These are phyloP conservation scores for Tulasnella sp. DNA, from an alignment of 768 basidiomycete genomes.

Conservation along the genomic window DNA sequence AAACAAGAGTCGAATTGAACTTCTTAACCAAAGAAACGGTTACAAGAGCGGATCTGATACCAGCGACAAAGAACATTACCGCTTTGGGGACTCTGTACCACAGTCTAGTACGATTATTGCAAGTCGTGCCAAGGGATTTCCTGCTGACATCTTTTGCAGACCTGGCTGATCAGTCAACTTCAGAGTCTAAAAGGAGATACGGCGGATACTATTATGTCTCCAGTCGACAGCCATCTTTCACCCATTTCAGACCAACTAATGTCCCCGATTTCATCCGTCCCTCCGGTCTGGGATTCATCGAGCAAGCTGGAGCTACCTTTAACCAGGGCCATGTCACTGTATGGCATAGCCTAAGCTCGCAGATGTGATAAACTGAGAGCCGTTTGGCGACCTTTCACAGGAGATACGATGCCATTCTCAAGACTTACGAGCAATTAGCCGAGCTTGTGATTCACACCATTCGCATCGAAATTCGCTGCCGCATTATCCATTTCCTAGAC, in stretches of 20 bases:
- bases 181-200: slow-evolving; percentile 50
- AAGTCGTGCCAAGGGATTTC: neutral
- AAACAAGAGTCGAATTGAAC: slow-evolving; percentile 66
- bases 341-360: slow-evolving; percentile 23
- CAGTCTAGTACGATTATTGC: slow-evolving; percentile 55
- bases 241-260: slow-evolving; percentile 34
- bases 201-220: slow-evolving; percentile 30
- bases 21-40: slow-evolving; percentile 47
- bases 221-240: slow-evolving; percentile 25
- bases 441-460: slow-evolving; percentile 80
- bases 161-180: slow-evolving; percentile 75
- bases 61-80: slow-evolving; percentile 58
- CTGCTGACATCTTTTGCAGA: slow-evolving; percentile 32
- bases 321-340: slow-evolving; percentile 85
- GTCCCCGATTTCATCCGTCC: slow-evolving; percentile 34
- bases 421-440: slow-evolving; percentile 83
- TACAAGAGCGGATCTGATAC: slow-evolving; percentile 51
- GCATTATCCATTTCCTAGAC: slow-evolving; percentile 68
- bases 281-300: slow-evolving; percentile 31
- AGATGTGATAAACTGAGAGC: neutral
- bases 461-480: slow-evolving; percentile 77
- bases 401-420: slow-evolving; percentile 80
- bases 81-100: slow-evolving; percentile 70
- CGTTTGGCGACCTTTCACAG: slow-evolving; percentile 30
- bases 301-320: slow-evolving; percentile 58